phyloP scores from a whole-genome alignment of 164 flowering plant species.

The Chimonanthus praecox region DNA sequence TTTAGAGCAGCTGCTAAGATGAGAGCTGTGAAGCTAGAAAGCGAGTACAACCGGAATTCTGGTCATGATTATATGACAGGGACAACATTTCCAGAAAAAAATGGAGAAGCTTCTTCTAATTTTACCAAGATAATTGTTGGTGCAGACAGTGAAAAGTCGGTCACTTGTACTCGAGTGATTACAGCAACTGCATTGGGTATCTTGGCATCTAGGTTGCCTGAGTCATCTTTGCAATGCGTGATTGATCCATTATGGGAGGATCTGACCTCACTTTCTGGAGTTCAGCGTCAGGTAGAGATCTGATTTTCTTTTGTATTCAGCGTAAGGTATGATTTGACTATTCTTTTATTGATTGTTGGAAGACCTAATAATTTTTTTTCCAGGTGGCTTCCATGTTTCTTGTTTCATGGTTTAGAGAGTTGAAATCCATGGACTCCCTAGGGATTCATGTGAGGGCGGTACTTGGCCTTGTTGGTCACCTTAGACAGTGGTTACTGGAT shows the following conservation, averaged over 20 bases:
- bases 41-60: slow-evolving; percentile 28
- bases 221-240: slow-evolving; percentile 42
- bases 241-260: slow-evolving; percentile 67
- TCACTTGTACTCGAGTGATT: slow-evolving; percentile 80
- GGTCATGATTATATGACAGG: slow-evolving; percentile 34
- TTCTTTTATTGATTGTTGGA: not conserved
- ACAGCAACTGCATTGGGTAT: slow-evolving; percentile 81
- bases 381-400: slow-evolving; percentile 91
- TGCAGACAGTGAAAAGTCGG: slow-evolving; percentile 81
- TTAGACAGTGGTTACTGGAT: slow-evolving; percentile 69
- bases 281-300: slow-evolving; percentile 78
- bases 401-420: slow-evolving; percentile 88
- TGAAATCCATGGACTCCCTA: slow-evolving; percentile 25
- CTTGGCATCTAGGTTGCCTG: slow-evolving; percentile 70
- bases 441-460: slow-evolving; percentile 15
- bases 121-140: slow-evolving; percentile 76
- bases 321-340: not conserved
- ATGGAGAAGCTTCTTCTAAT: slow-evolving; percentile 45
- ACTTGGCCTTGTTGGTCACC: slow-evolving; percentile 27
- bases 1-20: slow-evolving; percentile 91
- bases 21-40: slow-evolving; percentile 80
- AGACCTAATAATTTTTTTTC: slow-evolving; percentile 3
- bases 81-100: slow-evolving; percentile 35
- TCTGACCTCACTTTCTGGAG: slow-evolving; percentile 81
- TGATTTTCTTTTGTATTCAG: slow-evolving; percentile 1